Evolutionary conservation across 495 filamentous ascomycete genomes (phyloP).

Genomic region (Penicillium herquei): DNA sequence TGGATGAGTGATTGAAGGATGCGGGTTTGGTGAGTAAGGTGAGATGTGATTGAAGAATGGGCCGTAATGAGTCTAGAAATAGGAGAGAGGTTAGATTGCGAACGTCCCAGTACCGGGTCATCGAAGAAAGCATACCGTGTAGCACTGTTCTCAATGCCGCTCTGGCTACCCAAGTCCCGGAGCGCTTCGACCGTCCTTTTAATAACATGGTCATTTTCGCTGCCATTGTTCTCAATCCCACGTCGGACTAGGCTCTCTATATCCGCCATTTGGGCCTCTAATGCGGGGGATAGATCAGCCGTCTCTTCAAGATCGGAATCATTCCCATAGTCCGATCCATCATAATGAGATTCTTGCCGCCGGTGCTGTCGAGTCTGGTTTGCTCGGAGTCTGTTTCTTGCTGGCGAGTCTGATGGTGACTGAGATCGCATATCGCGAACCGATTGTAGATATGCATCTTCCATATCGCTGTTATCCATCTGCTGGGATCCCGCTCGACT

Average conservation of each 20-base stretch:
- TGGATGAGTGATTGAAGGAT: conserved; percentile 77
- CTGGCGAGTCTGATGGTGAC: conserved; percentile 29
- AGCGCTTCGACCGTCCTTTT: conserved; percentile 69
- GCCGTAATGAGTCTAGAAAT: conserved; percentile 74
- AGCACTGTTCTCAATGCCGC: conserved; percentile 73
- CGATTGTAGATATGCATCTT: conserved; percentile 33
- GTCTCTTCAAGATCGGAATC: conserved; percentile 72
- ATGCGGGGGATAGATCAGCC: conserved; percentile 65
- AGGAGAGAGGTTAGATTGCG: conserved; percentile 7
- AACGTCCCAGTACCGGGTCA: conserved; percentile 12
- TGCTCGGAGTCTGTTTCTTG: conserved; percentile 31
- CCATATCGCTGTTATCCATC: conserved; percentile 32
- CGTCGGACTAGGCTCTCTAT: conserved; percentile 72
- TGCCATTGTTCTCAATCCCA: conserved; percentile 70
- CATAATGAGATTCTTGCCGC: conserved; percentile 51
- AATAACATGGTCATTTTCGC: conserved; percentile 65
- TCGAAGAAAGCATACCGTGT: conserved; percentile 57
- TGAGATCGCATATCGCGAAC: conserved; percentile 25
- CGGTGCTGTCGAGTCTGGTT: conserved; percentile 40
- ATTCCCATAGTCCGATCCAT: conserved; percentile 58
- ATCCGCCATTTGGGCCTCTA: conserved; percentile 74
- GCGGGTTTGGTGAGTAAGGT: conserved; percentile 81
- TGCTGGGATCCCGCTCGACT: conserved; percentile 31
- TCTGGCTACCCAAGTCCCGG: conserved; percentile 78
- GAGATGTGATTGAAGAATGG: conserved; percentile 78